These are phyloP conservation scores for Spathaspora boniae DNA, from an alignment of 805 yeast species.

Conservation along the genomic window DNA sequence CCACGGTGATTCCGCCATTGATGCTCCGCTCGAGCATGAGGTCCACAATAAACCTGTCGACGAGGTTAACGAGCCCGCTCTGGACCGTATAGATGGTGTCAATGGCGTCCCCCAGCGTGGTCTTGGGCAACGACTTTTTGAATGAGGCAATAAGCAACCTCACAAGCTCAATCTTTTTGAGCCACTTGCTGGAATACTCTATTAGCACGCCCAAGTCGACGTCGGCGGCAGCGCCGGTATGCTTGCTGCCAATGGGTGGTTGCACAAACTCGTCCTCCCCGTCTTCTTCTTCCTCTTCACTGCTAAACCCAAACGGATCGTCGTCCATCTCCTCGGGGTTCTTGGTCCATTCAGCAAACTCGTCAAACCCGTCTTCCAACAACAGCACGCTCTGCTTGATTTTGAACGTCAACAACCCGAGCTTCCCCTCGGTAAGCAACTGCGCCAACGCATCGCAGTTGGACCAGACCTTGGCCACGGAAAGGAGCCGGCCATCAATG, in stretches of 20 bases:
- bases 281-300: constrained; percentile 28
- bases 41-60: constrained; percentile 60
- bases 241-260: no score
- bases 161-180: constrained; percentile 50
- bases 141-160: constrained; percentile 58
- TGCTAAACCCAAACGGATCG: constrained; percentile 52
- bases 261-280: constrained; percentile 15
- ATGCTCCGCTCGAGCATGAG: constrained; percentile 47
- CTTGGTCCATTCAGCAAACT: constrained; percentile 66
- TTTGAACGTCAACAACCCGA: constrained; percentile 49
- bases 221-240: no score
- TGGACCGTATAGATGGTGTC: constrained; percentile 47
- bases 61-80: constrained; percentile 36
- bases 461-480: constrained; percentile 73
- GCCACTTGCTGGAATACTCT: constrained; percentile 47
- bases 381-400: constrained; percentile 43
- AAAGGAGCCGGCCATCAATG: constrained; percentile 45
- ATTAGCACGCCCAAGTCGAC: constrained; percentile 26
- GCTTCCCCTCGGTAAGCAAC: constrained; percentile 46
- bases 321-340: constrained; percentile 48
- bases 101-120: constrained; percentile 38
- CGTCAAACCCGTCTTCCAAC: constrained; percentile 57
- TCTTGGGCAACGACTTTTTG: constrained; percentile 52
- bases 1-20: constrained; percentile 29
- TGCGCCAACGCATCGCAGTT: constrained; percentile 48